These are phyloP conservation scores for Trichoderma gracile DNA, from an alignment of 2,329 filamentous ascomycete genomes.

Conservation along the genomic window DNA sequence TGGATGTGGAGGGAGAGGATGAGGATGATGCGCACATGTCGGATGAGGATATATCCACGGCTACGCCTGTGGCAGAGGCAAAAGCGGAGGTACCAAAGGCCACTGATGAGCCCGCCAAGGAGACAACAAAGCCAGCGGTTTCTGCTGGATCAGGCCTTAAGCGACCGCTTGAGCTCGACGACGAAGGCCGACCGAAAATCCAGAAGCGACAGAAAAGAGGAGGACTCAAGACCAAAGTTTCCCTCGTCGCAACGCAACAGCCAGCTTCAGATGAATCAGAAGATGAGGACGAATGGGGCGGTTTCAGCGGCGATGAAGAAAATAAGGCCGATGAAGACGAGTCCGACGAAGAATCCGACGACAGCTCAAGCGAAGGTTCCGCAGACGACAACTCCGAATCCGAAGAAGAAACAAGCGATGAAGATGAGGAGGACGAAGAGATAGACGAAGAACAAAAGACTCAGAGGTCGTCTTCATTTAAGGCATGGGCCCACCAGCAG, in stretches of 20 bases:
- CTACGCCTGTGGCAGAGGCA: constrained; percentile 28
- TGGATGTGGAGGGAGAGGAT: constrained; percentile 35
- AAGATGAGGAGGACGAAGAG: constrained; percentile 31
- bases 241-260: constrained; percentile 45
- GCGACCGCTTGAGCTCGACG: constrained; percentile 76
- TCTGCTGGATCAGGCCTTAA: constrained; percentile 78
- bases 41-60: background rate
- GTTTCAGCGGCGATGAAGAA: constrained; percentile 57
- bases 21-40: constrained; percentile 27
- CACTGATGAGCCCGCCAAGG: background rate
- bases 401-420: constrained; percentile 38
- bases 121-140: constrained; percentile 21
- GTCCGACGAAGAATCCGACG: constrained; percentile 26
- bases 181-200: constrained; percentile 77
- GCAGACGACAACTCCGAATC: constrained; percentile 36
- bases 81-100: constrained; percentile 16
- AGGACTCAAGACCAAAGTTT: constrained; percentile 57
- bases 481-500: constrained; percentile 86
- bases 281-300: constrained; percentile 55
- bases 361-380: constrained; percentile 33
- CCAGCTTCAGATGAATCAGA: constrained; percentile 41
- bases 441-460: constrained; percentile 34
- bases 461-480: constrained; percentile 69
- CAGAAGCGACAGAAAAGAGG: constrained; percentile 77
- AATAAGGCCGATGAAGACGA: constrained; percentile 36